Percentiles rank a stretch among this genome's conserved stretches.
Conservation (phyloP, 2,329 filamentous ascomycete species). For the Stachybotrys chlorohalonatus region DNA sequence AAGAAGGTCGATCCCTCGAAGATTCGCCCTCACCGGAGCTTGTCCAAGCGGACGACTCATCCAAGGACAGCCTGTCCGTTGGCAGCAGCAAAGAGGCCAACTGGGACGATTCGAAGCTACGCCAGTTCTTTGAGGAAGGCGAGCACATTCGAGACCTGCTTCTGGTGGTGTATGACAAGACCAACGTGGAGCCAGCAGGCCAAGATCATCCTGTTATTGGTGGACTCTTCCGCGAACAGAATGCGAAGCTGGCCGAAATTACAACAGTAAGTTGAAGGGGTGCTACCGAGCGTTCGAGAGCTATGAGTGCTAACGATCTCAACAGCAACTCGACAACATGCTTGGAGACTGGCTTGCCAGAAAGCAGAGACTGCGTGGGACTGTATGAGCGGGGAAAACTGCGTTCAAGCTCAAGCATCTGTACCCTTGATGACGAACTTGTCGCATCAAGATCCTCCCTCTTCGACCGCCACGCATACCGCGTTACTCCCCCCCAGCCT, state of each 20-base stretch:
- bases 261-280: constrained; percentile 50
- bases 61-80: constrained; percentile 25
- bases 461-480: not conserved
- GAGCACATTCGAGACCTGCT: constrained; percentile 84
- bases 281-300: not conserved
- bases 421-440: too few species aligned
- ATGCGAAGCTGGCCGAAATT: constrained; percentile 77
- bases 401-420: not conserved
- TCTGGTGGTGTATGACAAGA: constrained; percentile 87
- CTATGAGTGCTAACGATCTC: constrained; percentile 7
- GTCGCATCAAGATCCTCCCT: not conserved
- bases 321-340: constrained; percentile 73
- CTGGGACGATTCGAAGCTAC: constrained; percentile 82
- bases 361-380: constrained; percentile 52
- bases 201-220: constrained; percentile 80
- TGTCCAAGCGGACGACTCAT: constrained; percentile 34
- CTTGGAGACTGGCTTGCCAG: constrained; percentile 72
- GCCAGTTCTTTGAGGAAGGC: constrained; percentile 84
- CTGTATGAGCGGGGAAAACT: constrained; percentile 21
- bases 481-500: not conserved
- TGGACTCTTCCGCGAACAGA: constrained; percentile 77
- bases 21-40: constrained; percentile 58
- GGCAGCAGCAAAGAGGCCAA: constrained; percentile 33
- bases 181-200: constrained; percentile 67
- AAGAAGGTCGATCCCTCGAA: constrained; percentile 54